phyloP scores from a whole-genome alignment of 2,329 filamentous ascomycete species.

The Cladosporium sphaerospermum region DNA sequence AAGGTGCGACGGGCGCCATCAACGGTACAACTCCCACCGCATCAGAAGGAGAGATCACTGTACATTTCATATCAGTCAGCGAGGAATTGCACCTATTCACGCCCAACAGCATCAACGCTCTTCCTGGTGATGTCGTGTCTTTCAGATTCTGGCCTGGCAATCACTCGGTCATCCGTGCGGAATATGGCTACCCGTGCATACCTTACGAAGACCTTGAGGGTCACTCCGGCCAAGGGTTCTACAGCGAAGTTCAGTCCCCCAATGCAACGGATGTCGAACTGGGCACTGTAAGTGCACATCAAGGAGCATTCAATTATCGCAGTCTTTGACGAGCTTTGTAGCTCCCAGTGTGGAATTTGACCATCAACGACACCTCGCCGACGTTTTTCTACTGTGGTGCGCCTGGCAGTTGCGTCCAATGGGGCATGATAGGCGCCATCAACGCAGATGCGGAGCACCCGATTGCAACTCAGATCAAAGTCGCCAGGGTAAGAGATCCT shows the following conservation, averaged over 20 bases:
- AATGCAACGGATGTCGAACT: neutral
- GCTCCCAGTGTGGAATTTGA: slow-evolving; percentile 27
- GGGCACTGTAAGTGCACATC: neutral
- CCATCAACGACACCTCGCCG: slow-evolving; percentile 56
- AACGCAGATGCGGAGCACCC: slow-evolving; percentile 47
- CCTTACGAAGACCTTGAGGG: slow-evolving; percentile 26
- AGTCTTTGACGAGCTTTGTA: slow-evolving; percentile 1
- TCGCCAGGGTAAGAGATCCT: slow-evolving; percentile 15
- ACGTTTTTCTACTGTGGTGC: slow-evolving; percentile 67
- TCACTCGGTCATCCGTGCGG: slow-evolving; percentile 38
- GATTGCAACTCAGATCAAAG: slow-evolving; percentile 25
- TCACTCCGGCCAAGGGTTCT: slow-evolving; percentile 18
- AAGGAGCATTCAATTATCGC: neutral
- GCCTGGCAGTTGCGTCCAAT: slow-evolving; percentile 55
- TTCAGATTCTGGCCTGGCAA: slow-evolving; percentile 39
- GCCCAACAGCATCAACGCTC: slow-evolving; percentile 33
- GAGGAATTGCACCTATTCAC: slow-evolving; percentile 30
- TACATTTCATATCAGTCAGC: slow-evolving; percentile 34
- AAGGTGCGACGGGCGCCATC: slow-evolving; percentile 11
- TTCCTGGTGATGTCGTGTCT: slow-evolving; percentile 36
- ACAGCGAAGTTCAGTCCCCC: slow-evolving; percentile 11
- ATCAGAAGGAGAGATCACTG: slow-evolving; percentile 17
- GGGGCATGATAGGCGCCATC: slow-evolving; percentile 70
- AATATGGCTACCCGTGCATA: slow-evolving; percentile 37
- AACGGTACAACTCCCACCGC: slow-evolving; percentile 11